Percentiles rank a stretch among this genome's conserved stretches.
phyloP scores from a whole-genome alignment of 148 eudicot species.

The Chenopodium berlandieri region DNA sequence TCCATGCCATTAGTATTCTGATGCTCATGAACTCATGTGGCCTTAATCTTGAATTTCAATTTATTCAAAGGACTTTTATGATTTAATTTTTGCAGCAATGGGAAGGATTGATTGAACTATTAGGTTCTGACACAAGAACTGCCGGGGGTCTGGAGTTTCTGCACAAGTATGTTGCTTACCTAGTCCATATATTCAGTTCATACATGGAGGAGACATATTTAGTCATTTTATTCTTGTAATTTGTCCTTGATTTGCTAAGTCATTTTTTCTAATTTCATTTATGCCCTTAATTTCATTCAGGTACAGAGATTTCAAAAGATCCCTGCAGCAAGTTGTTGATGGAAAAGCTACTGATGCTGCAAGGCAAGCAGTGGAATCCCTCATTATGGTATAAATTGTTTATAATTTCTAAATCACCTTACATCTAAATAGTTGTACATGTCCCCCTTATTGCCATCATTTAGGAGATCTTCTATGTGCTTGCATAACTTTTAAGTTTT shows the following conservation, averaged over 20 bases:
- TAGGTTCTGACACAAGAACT: constrained; percentile 79
- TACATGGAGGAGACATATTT: not conserved
- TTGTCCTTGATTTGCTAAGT: not conserved
- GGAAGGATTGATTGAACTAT: constrained; percentile 86
- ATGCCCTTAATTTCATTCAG: constrained; percentile 33
- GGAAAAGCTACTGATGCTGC: constrained; percentile 68
- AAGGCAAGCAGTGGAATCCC: constrained; percentile 78
- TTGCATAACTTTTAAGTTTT: not conserved
- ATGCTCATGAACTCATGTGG: constrained; percentile 7
- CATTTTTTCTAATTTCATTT: not conserved
- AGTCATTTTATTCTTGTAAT: not conserved
- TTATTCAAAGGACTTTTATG: constrained; percentile 5
- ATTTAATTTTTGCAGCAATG: constrained; percentile 62
- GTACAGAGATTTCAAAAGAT: constrained; percentile 85
- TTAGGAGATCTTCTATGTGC: not conserved
- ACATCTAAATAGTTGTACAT: not conserved
- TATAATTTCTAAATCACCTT: not conserved
- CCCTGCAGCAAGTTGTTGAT: constrained; percentile 71
- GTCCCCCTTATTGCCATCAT: not conserved
- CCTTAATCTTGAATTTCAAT: constrained; percentile 10
- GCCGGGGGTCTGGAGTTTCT: constrained; percentile 95
- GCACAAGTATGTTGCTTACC: constrained; percentile 55
- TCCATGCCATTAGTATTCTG: not conserved
- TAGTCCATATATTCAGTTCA: not conserved
- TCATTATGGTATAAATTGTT: constrained; percentile 52